A percentile compares a stretch with the other conserved stretches of the same genome.
Conservation (phyloP, 768 basidiomycete genomes). For the Multifurca ochricompacta region DNA sequence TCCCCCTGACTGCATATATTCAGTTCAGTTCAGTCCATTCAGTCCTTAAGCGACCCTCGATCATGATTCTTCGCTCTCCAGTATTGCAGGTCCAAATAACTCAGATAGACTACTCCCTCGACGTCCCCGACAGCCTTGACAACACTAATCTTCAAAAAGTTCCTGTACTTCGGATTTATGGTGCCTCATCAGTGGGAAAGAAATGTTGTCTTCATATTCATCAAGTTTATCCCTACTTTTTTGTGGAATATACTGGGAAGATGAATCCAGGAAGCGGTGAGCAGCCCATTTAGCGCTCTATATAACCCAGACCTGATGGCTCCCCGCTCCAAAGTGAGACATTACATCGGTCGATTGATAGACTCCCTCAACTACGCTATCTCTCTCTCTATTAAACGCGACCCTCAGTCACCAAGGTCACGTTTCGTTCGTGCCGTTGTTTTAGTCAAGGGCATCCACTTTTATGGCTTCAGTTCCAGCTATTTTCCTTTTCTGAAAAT, state of each 20-base stretch:
- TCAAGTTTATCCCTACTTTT: conserved; percentile 92
- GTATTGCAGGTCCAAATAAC: conserved; percentile 38
- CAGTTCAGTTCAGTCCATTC: too few species aligned
- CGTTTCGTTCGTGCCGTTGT: conserved; percentile 68
- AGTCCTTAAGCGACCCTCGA: background rate
- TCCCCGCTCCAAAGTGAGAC: conserved; percentile 57
- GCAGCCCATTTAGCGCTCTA: conserved; percentile 22
- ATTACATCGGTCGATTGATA: conserved; percentile 60
- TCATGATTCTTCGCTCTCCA: conserved; percentile 14
- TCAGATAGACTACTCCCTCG: conserved; percentile 58
- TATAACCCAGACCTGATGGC: background rate
- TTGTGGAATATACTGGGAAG: conserved; percentile 68
- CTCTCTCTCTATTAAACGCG: conserved; percentile 68
- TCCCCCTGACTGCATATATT: too few species aligned
- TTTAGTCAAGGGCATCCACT: conserved; percentile 89
- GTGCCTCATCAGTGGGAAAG: conserved; percentile 65
- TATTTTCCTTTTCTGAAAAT: conserved; percentile 89
- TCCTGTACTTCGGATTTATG: conserved; percentile 83
- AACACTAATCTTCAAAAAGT: conserved; percentile 50
- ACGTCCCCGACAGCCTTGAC: conserved; percentile 55
- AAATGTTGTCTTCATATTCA: conserved; percentile 87
- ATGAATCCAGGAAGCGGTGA: conserved; percentile 58
- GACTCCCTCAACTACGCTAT: conserved; percentile 82
- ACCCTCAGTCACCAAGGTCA: conserved; percentile 49
- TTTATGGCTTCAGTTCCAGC: conserved; percentile 88